These are phyloP conservation scores for Protomyces pachydermus DNA, from an alignment of 1,139 yeast species.

Conservation along the genomic window DNA sequence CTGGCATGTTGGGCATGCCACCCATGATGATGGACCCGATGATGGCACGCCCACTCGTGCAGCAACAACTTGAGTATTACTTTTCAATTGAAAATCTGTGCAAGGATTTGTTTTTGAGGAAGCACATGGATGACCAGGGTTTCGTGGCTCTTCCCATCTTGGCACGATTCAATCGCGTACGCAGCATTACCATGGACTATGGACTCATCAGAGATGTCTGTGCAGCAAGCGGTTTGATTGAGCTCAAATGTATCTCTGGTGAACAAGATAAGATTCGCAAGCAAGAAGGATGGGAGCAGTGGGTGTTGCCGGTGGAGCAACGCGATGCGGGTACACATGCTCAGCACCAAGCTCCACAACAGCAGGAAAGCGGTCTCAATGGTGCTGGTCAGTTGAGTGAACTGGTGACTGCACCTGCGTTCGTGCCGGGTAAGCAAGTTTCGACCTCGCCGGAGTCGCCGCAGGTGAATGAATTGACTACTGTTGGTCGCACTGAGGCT, in stretches of 20 bases:
- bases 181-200: conserved; percentile 50
- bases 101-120: conserved; percentile 71
- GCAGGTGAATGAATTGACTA: neutral
- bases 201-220: conserved; percentile 48
- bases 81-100: conserved; percentile 81
- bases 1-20: neutral
- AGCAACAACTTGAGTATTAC: conserved; percentile 56
- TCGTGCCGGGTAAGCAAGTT: neutral
- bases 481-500: neutral
- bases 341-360: conserved; percentile 1
- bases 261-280: conserved; percentile 27
- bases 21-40: conserved; percentile 21
- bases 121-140: conserved; percentile 73
- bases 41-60: conserved; percentile 17
- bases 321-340: conserved; percentile 12
- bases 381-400: neutral
- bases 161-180: conserved; percentile 69
- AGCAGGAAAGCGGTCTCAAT: neutral
- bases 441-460: neutral
- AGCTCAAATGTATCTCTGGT: conserved; percentile 40
- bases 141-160: conserved; percentile 61
- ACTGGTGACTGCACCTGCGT: neutral
- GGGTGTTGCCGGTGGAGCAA: conserved; percentile 29
- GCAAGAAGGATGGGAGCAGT: conserved; percentile 30
- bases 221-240: conserved; percentile 44